Conservation (phyloP, 2,329 filamentous ascomycete species). For the Macroventuria anomochaeta region DNA sequence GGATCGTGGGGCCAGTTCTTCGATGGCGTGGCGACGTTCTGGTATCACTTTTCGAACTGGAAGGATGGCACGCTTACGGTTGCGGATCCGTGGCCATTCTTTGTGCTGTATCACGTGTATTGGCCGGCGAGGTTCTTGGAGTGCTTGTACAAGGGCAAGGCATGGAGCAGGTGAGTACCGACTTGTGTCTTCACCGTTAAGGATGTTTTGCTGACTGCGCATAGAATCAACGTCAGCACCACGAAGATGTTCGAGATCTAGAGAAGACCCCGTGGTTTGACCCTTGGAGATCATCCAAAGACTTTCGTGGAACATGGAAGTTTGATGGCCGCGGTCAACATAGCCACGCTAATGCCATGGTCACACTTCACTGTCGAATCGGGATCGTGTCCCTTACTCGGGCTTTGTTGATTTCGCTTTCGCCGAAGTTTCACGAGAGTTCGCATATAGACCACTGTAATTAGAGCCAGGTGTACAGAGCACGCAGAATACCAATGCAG, state of each 20-base stretch:
- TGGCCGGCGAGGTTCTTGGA: conserved; percentile 61
- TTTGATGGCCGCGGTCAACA: background rate
- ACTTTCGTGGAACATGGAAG: background rate
- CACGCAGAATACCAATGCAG: conserved; percentile 1
- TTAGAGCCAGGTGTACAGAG: background rate
- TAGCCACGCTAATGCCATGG: no score
- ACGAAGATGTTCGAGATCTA: conserved; percentile 60
- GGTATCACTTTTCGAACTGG: conserved; percentile 55
- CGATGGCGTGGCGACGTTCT: conserved; percentile 41
- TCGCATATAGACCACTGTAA: background rate
- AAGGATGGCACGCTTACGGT: conserved; percentile 58
- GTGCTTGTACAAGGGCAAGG: conserved; percentile 53
- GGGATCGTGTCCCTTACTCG: no score
- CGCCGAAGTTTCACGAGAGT: background rate
- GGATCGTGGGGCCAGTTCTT: conserved; percentile 29
- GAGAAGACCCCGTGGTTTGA: background rate
- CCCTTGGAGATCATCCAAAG: background rate
- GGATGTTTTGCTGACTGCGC: background rate
- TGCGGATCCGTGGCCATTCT: conserved; percentile 60
- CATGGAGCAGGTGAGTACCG: conserved; percentile 59
- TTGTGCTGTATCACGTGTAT: conserved; percentile 60
- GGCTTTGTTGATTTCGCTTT: no score
- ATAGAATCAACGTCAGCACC: conserved; percentile 70
- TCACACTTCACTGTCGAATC: no score
- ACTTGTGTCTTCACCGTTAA: background rate